Conservation (phyloP, 805 yeast species). For the Torulaspora indica region DNA sequence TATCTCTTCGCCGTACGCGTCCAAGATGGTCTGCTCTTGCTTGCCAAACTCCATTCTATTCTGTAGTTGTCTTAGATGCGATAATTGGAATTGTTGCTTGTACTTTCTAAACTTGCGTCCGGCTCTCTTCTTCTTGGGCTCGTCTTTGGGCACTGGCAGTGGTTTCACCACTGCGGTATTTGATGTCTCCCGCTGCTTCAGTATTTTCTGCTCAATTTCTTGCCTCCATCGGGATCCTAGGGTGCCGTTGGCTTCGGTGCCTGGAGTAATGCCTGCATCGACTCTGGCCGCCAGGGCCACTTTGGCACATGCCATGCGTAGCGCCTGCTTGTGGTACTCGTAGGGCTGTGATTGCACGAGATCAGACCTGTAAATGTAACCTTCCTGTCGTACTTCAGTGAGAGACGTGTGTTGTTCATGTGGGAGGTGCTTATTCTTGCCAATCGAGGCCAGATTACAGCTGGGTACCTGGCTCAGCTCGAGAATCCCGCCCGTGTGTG, state of each 20-base stretch:
- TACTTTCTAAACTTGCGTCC: constrained; percentile 75
- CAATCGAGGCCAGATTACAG: constrained; percentile 78
- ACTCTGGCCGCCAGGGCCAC: constrained; percentile 77
- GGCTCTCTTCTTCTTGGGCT: constrained; percentile 76
- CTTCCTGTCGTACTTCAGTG: constrained; percentile 55
- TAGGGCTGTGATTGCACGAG: constrained; percentile 56
- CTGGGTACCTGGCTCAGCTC: constrained; percentile 69
- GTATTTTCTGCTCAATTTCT: constrained; percentile 61
- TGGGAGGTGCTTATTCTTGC: constrained; percentile 41
- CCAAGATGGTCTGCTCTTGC: constrained; percentile 56
- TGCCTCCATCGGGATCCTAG: constrained; percentile 55
- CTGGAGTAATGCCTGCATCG: constrained; percentile 49
- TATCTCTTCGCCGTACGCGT: constrained; percentile 71
- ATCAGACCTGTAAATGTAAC: constrained; percentile 60
- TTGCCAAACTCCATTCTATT: constrained; percentile 81
- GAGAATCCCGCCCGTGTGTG: constrained; percentile 62
- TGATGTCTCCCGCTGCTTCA: constrained; percentile 74
- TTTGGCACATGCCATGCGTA: constrained; percentile 76
- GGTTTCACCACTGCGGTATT: constrained; percentile 65
- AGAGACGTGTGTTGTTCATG: constrained; percentile 36
- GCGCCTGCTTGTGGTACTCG: constrained; percentile 59
- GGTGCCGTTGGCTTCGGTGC: constrained; percentile 40
- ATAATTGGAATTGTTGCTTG: constrained; percentile 74
- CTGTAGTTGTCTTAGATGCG: constrained; percentile 77
- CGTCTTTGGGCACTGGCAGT: constrained; percentile 67